These are phyloP conservation scores for Rehmannia glutinosa DNA, from an alignment of 257 asterid species.

Conservation along the genomic window DNA sequence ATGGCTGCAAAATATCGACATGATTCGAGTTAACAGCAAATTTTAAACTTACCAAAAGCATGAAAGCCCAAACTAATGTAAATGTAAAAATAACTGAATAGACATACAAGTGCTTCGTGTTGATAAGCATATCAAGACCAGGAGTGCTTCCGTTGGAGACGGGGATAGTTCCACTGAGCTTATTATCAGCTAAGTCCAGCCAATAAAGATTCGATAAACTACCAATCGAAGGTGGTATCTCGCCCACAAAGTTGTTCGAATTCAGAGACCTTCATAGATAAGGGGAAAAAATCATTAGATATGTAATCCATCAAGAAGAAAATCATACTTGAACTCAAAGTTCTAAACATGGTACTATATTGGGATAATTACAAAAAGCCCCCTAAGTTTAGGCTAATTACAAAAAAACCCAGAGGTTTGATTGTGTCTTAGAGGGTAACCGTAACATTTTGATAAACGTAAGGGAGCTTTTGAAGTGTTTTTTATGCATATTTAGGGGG, in stretches of 20 bases:
- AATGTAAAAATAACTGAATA: background rate
- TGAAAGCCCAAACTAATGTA: too few relatives aligned
- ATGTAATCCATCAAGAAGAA: background rate
- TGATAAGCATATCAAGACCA: slow-evolving; percentile 86
- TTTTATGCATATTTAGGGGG: too few relatives aligned
- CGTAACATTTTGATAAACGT: too few relatives aligned
- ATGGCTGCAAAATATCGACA: slow-evolving; percentile 50
- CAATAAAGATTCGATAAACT: slow-evolving; percentile 45
- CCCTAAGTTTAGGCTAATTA: too few relatives aligned
- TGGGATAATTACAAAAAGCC: too few relatives aligned
- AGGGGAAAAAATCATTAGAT: too few relatives aligned
- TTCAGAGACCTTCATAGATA: slow-evolving; percentile 59
- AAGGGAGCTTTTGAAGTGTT: too few relatives aligned
- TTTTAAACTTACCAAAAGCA: background rate
- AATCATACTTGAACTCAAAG: background rate
- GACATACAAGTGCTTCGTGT: slow-evolving; percentile 73
- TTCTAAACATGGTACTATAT: background rate
- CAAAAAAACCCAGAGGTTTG: too few relatives aligned
- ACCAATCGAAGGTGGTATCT: slow-evolving; percentile 74
- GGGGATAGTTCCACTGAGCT: slow-evolving; percentile 70
- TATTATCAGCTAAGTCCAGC: slow-evolving; percentile 91
- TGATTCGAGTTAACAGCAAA: background rate
- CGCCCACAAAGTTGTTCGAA: slow-evolving; percentile 59
- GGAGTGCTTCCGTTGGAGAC: slow-evolving; percentile 61
- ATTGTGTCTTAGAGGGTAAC: too few relatives aligned